Percentiles rank a stretch among this genome's conserved stretches.
Evolutionary conservation across 176 grass and related monocot genomes (phyloP).

Genomic region (Bolboschoenus planiculmis): DNA sequence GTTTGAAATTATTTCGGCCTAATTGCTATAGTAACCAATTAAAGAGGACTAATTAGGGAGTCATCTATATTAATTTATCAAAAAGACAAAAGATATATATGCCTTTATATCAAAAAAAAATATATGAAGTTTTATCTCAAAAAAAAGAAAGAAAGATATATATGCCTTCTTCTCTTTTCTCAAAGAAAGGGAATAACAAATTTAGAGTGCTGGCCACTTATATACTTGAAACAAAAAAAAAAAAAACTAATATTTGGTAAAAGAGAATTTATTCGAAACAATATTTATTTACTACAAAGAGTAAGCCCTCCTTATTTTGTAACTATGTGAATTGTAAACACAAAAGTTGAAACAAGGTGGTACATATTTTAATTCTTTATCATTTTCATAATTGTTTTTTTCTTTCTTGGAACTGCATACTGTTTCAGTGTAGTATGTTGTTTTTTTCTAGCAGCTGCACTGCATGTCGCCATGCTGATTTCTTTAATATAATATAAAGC

Average conservation of each 20-base stretch:
- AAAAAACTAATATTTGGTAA: neutral
- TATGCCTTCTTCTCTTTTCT: neutral
- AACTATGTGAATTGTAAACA: neutral
- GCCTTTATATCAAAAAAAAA: neutral
- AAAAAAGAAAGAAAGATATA: neutral
- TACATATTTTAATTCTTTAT: neutral
- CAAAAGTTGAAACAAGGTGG: neutral
- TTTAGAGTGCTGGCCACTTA: neutral
- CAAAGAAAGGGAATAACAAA: neutral
- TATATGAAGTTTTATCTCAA: too few relatives aligned
- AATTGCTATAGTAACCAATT: too few relatives aligned
- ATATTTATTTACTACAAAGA: neutral
- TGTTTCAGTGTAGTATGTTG: slow-evolving; percentile 6
- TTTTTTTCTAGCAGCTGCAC: slow-evolving; percentile 5
- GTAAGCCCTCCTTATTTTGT: neutral
- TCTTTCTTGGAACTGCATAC: neutral
- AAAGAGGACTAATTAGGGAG: neutral
- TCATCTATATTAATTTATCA: neutral
- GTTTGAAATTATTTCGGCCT: neutral
- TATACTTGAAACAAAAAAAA: neutral
- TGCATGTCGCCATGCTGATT: slow-evolving; percentile 2
- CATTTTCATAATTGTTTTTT: neutral
- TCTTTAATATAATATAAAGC: neutral
- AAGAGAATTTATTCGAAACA: neutral
- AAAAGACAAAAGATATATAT: neutral